A percentile compares a stretch with the other conserved stretches of the same genome.
Evolutionary conservation across 805 yeast genomes (phyloP).

Genomic region (Yarrowia sp.): DNA sequence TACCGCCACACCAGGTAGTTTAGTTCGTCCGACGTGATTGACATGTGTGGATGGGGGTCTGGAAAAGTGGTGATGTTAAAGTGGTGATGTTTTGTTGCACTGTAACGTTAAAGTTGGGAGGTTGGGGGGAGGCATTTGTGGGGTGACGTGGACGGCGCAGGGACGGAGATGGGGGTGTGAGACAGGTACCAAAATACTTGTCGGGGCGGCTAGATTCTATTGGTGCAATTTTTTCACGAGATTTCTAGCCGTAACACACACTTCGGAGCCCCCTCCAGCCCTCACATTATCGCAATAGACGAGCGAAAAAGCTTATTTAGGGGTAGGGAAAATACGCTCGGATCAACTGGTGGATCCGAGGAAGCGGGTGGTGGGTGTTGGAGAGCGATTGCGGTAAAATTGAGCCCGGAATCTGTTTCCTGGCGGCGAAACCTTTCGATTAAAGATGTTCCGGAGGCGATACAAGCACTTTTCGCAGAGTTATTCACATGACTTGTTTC

Average conservation of each 20-base stretch:
- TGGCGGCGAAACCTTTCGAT: background rate
- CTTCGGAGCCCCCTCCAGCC: too few relatives aligned
- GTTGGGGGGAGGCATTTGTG: background rate
- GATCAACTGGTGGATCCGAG: background rate
- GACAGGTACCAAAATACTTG: background rate
- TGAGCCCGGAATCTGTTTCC: too few relatives aligned
- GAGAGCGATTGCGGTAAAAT: background rate
- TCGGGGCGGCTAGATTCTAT: too few relatives aligned
- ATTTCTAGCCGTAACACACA: too few relatives aligned
- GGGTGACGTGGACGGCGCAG: too few relatives aligned
- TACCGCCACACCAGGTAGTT: slow-evolving; percentile 93
- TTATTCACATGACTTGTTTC: background rate
- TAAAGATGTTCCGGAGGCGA: background rate
- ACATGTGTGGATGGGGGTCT: slow-evolving; percentile 47
- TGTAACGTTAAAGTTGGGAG: background rate
- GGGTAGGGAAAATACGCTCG: background rate
- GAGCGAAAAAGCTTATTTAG: background rate
- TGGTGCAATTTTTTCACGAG: too few relatives aligned
- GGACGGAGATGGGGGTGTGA: background rate
- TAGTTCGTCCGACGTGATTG: slow-evolving; percentile 76
- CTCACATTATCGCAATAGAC: background rate
- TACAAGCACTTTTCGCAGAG: background rate
- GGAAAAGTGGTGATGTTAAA: slow-evolving; percentile 14
- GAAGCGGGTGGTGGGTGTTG: background rate
- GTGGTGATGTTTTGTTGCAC: slow-evolving; percentile 19